phyloP scores from a whole-genome alignment of 208 protist species.

The Trypanosoma mega region DNA sequence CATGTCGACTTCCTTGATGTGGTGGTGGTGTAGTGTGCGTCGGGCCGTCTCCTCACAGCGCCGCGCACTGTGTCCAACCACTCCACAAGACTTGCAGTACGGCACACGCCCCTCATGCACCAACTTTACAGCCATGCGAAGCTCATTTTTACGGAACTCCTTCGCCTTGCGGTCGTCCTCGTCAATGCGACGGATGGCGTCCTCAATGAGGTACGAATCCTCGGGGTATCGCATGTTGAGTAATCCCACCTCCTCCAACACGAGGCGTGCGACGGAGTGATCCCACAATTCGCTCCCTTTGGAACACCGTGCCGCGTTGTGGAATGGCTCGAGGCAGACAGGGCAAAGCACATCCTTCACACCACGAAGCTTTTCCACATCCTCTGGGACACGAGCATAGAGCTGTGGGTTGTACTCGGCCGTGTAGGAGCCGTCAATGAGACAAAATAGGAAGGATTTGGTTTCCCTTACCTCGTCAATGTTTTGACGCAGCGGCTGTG shows the following conservation, averaged over 20 bases:
- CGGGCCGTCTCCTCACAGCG: slow-evolving; percentile 50
- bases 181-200: slow-evolving; percentile 67
- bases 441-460: slow-evolving; percentile 82
- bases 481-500: slow-evolving; percentile 21
- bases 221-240: slow-evolving; percentile 43
- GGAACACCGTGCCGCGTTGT: slow-evolving; percentile 54
- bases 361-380: slow-evolving; percentile 55
- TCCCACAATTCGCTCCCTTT: slow-evolving; percentile 68
- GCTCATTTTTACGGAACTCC: slow-evolving; percentile 79
- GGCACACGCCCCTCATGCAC: slow-evolving; percentile 61
- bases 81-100: slow-evolving; percentile 57
- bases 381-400: slow-evolving; percentile 78
- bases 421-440: slow-evolving; percentile 78
- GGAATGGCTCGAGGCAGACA: slow-evolving; percentile 77
- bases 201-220: slow-evolving; percentile 45
- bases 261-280: slow-evolving; percentile 62
- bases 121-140: slow-evolving; percentile 68
- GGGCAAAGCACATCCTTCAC: slow-evolving; percentile 77
- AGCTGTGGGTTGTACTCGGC: slow-evolving; percentile 53
- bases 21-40: slow-evolving; percentile 40
- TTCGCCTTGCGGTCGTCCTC: slow-evolving; percentile 72
- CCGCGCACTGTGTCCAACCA: slow-evolving; percentile 60
- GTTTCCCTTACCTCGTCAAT: slow-evolving; percentile 65
- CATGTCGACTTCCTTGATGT: slow-evolving; percentile 53
- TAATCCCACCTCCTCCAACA: slow-evolving; percentile 68